Base-by-base conservation (phyloP, 768 basidiomycete genomes). In the Dentipellis fragilis region DNA sequence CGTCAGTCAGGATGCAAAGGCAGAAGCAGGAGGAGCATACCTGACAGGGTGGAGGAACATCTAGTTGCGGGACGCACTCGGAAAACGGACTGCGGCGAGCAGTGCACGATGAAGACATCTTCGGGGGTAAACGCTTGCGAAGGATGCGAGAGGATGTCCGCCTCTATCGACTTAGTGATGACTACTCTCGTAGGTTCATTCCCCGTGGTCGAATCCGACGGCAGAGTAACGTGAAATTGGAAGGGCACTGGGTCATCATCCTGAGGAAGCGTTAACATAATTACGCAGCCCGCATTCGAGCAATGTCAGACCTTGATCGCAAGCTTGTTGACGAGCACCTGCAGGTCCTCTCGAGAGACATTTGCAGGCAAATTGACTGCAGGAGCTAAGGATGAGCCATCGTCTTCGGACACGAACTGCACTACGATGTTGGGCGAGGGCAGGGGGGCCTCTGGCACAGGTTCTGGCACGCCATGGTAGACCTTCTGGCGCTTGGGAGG, bases 81-180 rank as follows among this genome's bases (percentile, higher is more conserved):
- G 71, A 96, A 99, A 4, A 98, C 88, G 47, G 93, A 91, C 68
- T 99, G 94, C 9, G 95, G 95, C 23, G 94, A 85, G 69, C 95
- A 98, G 62, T 86, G 81, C 22, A 98, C 79, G 51, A 89, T 76
- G 55, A 98, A 83, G 10, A 93, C 78, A 65, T 91, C 93, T 78
- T 99, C 95, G 9, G 81, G 76, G 0, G 89, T 85, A 61, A 91
- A 89, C 0, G 79, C 75, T 22, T 80, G 75, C 1, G 87, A 85
- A 0, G 85, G 77, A 64, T 86, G 87, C 7, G 75, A 72, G 9
- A 98, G 74, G 9, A 96, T 79, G 64, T 97, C 93, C 2, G 78
- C 72, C 62, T 90, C 80, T 29, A 96, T 84, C 2, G 92, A 93
- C 67, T 85, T 88, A 56, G 89, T 75, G 59, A 96, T 85, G 49